Percentiles rank a stretch among this genome's conserved stretches.
These are phyloP conservation scores for Beauveria caledonica DNA, from an alignment of 2,329 filamentous ascomycete genomes.

Conservation along the genomic window DNA sequence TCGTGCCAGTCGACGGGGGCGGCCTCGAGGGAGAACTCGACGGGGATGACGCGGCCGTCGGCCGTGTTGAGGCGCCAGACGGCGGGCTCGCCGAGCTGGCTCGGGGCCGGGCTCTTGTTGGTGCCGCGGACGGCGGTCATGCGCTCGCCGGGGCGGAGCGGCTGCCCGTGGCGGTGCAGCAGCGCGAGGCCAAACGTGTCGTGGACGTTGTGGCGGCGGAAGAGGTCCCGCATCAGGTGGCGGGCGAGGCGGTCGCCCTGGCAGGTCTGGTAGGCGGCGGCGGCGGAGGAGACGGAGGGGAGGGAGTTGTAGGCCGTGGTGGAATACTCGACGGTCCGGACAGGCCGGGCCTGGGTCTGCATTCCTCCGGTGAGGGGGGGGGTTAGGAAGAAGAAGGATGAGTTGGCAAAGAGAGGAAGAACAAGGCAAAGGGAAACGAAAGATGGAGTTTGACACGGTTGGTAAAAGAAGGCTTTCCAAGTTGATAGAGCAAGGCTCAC, in stretches of 20 bases:
- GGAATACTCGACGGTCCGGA: not conserved
- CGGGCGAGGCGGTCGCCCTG: not conserved
- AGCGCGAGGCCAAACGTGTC: not conserved
- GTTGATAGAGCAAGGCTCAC: no score
- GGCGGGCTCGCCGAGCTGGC: not conserved
- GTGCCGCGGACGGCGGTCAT: slow-evolving; percentile 2
- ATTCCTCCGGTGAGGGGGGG: not conserved
- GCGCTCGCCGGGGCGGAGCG: slow-evolving; percentile 1
- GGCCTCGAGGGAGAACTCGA: slow-evolving; percentile 5
- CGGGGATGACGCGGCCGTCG: slow-evolving; percentile 6
- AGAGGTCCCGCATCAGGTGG: not conserved
- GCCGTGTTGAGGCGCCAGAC: slow-evolving; percentile 2
- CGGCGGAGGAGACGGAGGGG: not conserved
- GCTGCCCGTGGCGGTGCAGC: not conserved
- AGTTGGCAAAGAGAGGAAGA: no score
- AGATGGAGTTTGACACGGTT: no score
- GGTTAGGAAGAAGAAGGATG: no score
- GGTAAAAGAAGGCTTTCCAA: no score
- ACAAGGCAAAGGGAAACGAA: not conserved
- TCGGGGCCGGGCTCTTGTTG: not conserved
- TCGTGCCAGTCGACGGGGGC: not conserved
- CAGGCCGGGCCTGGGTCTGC: not conserved
- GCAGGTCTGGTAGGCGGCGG: not conserved
- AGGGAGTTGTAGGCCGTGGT: slow-evolving; percentile 1
- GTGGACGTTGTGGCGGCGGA: slow-evolving; percentile 5